Evolutionary conservation across 441 rosid genomes (phyloP), one percentile per base, ranked within the genome.

Genomic region (Croton setiger): DNA sequence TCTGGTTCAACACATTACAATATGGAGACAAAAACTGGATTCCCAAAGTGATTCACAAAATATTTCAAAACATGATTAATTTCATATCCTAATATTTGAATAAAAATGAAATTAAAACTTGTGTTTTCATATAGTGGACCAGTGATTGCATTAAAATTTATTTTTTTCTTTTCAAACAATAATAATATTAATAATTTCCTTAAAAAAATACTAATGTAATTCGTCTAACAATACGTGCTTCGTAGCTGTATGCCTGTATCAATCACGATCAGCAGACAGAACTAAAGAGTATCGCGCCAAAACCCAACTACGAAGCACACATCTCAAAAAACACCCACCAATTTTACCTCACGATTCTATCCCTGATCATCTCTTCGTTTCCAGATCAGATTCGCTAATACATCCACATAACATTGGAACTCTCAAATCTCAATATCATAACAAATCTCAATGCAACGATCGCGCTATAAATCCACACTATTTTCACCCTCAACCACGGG

Each of bases 361-460:
- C 39, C 44, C 45, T 75, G 54, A 67, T 62, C 70, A 13, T 9
- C 31, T 21, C 68, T 27, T 27, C 65, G 9, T 12, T 61, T 70
- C 62, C 63, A 67, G 71, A 72, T 74, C 82, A 63, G 75, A 76
- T 74, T 71, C 67, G 60, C 67, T 52, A 27, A 27, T 23, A 56
- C 14, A 15, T 54, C 57, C 49, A 31, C 72, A 27, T 27, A 27
- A 27, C 31, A 51, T 74, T 58, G 73, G 55, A 79, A 59, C 45
- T 71, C 62, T 69, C 83, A 79, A 59, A 39, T 71, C 62, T 69
- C 83, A 67, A 78, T 74, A 64, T 51, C 18, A 5, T 23, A 45
- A 2, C 63, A 33, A 21, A 54, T 74, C 67, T 60, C 77, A 31
- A 36, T 27, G 59, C 55, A 0, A 11, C 6, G 31, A 4, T 5